Evolutionary conservation across 768 basidiomycete species (phyloP), one percentile per base, ranked within the genome.

Genomic region (Lentinula sp.): DNA sequence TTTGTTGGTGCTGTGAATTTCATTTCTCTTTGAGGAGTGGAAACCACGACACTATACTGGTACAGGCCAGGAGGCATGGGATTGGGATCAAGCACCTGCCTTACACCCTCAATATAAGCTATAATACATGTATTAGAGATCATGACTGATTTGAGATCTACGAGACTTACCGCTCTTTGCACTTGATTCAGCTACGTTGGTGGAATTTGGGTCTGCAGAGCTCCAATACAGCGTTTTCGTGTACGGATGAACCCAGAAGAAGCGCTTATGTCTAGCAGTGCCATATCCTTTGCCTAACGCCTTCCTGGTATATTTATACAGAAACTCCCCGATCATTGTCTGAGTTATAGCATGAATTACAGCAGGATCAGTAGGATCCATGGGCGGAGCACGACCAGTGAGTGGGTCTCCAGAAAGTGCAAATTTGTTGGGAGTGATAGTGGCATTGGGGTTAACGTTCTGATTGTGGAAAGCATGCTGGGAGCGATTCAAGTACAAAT

Each of bases 161-260:
- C 9, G 56, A 61, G 48, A 28, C 95, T 66, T 75, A 98, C 96
- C 94, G 72, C 93, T 95, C 85, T 97, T 98, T 13, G 96, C 92
- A 71, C 89, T 95, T 7, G 93, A 93, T 76, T 98, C 95, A 1
- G 88, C 85, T 16, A 93, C 91, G 66, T 87, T 87, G 42, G 85
- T 84, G 28, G 92, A 91, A 33, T 93, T 95, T 54, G 96, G 97
- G 75, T 98, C 96, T 9, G 87, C 85, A 16, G 91, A 88, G 68
- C 93, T 93, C 97, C 97, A 99, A 73, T 98, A 98, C 61, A 99
- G 69, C 4, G 95, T 98, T 78, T 93, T 93, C 43, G 95, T 98
- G 71, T 98, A 99, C 18, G 97, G 97, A 74, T 98, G 96, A n/a
- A 99, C 88, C 97, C 97, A 99, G 82, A 98, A 97, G 85, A 95